A percentile compares a stretch with the other conserved stretches of the same genome.
These are phyloP conservation scores for Taphrina populina DNA, from an alignment of 1,139 yeast genomes.

Conservation along the genomic window DNA sequence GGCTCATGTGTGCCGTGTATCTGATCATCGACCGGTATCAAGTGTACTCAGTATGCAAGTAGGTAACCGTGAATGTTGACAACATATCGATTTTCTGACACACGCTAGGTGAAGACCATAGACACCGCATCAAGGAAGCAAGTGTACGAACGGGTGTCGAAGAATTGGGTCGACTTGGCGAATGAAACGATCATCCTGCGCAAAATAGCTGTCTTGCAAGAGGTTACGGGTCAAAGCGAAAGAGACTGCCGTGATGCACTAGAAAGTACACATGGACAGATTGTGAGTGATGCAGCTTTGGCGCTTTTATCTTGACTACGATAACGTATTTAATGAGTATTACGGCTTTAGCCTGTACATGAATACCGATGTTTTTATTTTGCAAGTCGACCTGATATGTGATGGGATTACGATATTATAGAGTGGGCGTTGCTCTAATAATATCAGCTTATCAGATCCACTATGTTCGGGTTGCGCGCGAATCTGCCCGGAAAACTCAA, in stretches of 20 bases:
- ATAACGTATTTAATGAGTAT: too few relatives aligned
- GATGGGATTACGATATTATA: too few relatives aligned
- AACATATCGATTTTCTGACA: neutral
- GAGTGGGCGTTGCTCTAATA: too few relatives aligned
- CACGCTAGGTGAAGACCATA: conserved; percentile 23
- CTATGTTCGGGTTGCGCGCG: too few relatives aligned
- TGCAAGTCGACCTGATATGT: too few relatives aligned
- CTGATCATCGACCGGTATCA: conserved; percentile 91
- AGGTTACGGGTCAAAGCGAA: conserved; percentile 12
- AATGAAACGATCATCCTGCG: conserved; percentile 14
- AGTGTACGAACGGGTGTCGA: conserved; percentile 25
- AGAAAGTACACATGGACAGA: conserved; percentile 14
- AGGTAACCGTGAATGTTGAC: conserved; percentile 38
- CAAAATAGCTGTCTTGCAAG: conserved; percentile 7
- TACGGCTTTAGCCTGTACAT: too few relatives aligned
- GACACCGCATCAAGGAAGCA: conserved; percentile 12
- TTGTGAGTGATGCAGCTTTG: conserved; percentile 26
- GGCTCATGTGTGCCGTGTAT: conserved; percentile 52
- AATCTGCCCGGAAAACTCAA: too few relatives aligned
- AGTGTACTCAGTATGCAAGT: conserved; percentile 69
- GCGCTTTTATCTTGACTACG: conserved; percentile 21
- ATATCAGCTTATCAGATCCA: too few relatives aligned
- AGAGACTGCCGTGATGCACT: conserved; percentile 17
- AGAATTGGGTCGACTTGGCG: conserved; percentile 32
- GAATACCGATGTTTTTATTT: too few relatives aligned